Evolutionary conservation across 441 rosid species (phyloP), one percentile per base, ranked within the genome.

Genomic region (Corymbia calophylla): DNA sequence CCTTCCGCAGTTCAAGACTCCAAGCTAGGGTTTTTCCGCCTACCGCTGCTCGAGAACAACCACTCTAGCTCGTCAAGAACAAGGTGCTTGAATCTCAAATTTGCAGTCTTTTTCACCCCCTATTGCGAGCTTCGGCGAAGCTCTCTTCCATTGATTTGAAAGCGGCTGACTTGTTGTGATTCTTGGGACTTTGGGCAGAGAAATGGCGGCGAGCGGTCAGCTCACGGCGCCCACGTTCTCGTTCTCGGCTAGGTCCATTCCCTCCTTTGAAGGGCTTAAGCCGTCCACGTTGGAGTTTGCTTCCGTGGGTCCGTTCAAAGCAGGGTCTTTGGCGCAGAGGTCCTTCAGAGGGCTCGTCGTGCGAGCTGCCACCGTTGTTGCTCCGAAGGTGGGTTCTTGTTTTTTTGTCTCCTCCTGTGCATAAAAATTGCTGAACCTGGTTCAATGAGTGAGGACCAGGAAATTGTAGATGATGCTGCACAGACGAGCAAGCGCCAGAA

Each of bases 331-430:
- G 54, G 86, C 92, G 19, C 94, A 88, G 51, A 89, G 93, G 88
- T 92, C 92, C 27, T 89, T 93, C 60, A 93, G 93, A n/a, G 88
- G 94, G 68, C 93, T 98, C 81, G 96, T 96, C 85, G 98, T 98
- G 18, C 95, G 92, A 92, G 99, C 99, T 87, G 97, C 99, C 66
- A 90, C 96, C 35, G 93, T 93, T 8, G 99, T 98, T 32, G 97
- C 99, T 87, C 98, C 99, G 21, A 97, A 98, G 99, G 99, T 98
- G 77, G 80, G 55, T 21, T 35, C n/a, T 68, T 81, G 55, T 13
- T 8, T 31, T 64, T 31, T 73, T 18, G 84, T 25, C 47, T 1
- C 48, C 94, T 89, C 90, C 94, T 44, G 53, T 89, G 7, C 89
- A 85, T 81, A 91, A 94, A 82, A 93, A 91, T 39, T 81, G 32